These are phyloP conservation scores for Brassica balearica DNA, from an alignment of 441 rosid species.

Conservation along the genomic window DNA sequence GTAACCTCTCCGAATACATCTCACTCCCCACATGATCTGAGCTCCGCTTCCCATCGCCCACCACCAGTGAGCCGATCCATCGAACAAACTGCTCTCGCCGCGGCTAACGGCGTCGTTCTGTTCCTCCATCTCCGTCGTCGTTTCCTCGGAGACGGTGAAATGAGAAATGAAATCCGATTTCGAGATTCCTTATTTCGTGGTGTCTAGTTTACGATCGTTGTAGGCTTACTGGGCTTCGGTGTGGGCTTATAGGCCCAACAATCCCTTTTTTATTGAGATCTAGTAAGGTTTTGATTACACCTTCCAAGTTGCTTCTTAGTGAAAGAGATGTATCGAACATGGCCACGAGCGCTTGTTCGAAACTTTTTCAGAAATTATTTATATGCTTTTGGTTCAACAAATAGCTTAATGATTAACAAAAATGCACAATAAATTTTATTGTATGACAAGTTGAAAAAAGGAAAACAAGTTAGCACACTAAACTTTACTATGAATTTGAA, in stretches of 20 bases:
- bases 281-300: too few species aligned
- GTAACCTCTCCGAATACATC: constrained; percentile 58
- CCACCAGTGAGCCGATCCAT: constrained; percentile 48
- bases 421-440: neutral
- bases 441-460: neutral
- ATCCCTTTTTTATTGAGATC: neutral
- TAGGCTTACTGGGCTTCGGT: neutral
- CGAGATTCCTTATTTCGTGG: neutral
- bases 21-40: constrained; percentile 62
- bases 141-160: neutral
- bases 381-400: constrained; percentile 4
- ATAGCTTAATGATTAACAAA: neutral
- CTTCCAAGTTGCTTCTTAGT: neutral
- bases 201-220: neutral
- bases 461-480: neutral
- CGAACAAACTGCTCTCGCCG: neutral
- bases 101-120: constrained; percentile 10
- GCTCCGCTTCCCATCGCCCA: constrained; percentile 61
- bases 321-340: constrained; percentile 18
- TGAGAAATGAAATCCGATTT: neutral
- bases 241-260: constrained; percentile 19
- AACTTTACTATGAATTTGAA: neutral
- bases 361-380: neutral
- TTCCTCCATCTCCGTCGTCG: constrained; percentile 37
- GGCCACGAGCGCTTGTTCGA: neutral